Evolutionary conservation across 345 rosid species (phyloP).

Genomic region (Lepidium sativum): DNA sequence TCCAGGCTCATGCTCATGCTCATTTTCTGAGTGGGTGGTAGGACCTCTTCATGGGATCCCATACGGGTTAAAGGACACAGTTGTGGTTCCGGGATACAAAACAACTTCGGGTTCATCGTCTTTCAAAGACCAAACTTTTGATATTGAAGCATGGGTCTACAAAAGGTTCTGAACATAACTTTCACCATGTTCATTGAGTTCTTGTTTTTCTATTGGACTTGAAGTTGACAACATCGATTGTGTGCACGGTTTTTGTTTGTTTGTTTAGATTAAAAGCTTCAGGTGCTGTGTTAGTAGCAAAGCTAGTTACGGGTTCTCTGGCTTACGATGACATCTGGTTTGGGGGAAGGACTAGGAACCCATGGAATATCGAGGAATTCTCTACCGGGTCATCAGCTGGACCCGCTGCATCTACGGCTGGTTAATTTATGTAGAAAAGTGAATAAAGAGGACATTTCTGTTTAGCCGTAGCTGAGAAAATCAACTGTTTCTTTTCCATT

Average conservation of each 20-base stretch:
- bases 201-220: not conserved
- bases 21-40: constrained; percentile 6
- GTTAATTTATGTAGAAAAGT: constrained; percentile 24
- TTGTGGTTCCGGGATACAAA: constrained; percentile 62
- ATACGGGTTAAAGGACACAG: constrained; percentile 80
- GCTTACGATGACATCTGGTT: constrained; percentile 93
- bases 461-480: not conserved
- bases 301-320: constrained; percentile 72
- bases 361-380: constrained; percentile 91
- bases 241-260: not conserved
- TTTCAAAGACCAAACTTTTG: constrained; percentile 65
- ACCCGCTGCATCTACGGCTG: constrained; percentile 88
- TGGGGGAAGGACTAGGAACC: constrained; percentile 81
- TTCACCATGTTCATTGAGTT: not conserved
- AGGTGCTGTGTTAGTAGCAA: constrained; percentile 86
- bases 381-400: constrained; percentile 90
- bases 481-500: not conserved
- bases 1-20: not conserved
- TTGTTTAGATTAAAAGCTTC: constrained; percentile 28
- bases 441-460: not conserved
- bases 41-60: constrained; percentile 97
- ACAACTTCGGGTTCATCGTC: constrained; percentile 87
- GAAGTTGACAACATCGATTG: not conserved
- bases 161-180: constrained; percentile 34
- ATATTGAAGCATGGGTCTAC: constrained; percentile 85